Evolutionary conservation across 202 grass and related monocot species (phyloP).

Genomic region (Brachypodium distachyon): DNA sequence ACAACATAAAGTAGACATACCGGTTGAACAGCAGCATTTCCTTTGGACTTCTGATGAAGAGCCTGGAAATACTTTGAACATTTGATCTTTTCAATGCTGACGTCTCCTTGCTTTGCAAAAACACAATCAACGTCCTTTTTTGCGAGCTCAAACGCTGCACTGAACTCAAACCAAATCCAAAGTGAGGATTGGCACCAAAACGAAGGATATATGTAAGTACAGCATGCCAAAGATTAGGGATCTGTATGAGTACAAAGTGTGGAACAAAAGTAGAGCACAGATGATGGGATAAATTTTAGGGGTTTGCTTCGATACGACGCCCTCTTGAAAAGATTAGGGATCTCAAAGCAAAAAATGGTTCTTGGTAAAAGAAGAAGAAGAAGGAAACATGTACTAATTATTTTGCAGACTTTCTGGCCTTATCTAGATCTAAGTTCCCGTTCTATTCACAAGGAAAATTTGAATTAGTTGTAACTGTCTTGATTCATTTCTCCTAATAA

Average conservation of each 20-base stretch:
- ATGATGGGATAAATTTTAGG: too few species aligned
- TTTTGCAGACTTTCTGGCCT: too few species aligned
- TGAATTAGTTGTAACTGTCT: too few species aligned
- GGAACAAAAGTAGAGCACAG: background rate
- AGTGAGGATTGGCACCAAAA: background rate
- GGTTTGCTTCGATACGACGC: too few species aligned
- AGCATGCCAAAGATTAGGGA: background rate
- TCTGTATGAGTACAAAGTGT: too few species aligned
- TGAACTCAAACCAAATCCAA: constrained; percentile 42
- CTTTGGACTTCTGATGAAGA: constrained; percentile 47
- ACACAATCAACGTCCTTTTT: constrained; percentile 49
- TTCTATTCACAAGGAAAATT: too few species aligned
- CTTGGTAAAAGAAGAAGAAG: too few species aligned
- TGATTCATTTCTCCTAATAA: too few species aligned
- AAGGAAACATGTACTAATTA: too few species aligned
- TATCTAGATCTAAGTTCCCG: too few species aligned
- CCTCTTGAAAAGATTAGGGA: too few species aligned
- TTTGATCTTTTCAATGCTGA: constrained; percentile 66
- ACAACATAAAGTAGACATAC: constrained; percentile 31
- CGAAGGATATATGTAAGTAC: background rate
- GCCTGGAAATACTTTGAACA: constrained; percentile 55
- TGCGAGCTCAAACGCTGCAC: constrained; percentile 69
- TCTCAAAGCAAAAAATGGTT: too few species aligned
- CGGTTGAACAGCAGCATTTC: constrained; percentile 36
- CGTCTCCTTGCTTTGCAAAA: constrained; percentile 54